Conservation (phyloP, 768 basidiomycete genomes). For the Stropharia rugosoannulata region DNA sequence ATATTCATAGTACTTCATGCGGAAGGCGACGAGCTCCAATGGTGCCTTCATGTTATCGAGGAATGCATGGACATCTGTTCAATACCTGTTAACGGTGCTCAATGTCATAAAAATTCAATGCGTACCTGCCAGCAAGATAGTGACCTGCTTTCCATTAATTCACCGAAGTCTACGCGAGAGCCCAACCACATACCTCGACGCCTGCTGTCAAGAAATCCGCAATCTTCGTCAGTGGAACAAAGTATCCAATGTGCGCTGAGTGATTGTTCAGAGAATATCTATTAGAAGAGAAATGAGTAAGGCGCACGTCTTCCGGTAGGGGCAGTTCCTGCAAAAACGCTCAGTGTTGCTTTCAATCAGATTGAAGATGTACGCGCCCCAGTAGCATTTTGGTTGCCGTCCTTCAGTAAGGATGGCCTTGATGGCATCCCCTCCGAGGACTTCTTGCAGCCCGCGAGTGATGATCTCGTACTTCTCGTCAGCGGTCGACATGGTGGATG, state of each 20-base stretch:
- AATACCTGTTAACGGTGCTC: background rate
- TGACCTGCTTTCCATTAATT: constrained; percentile 47
- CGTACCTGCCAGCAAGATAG: constrained; percentile 76
- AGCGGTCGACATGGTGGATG: constrained; percentile 29
- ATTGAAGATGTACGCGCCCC: constrained; percentile 58
- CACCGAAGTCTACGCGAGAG: constrained; percentile 12
- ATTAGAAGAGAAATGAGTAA: background rate
- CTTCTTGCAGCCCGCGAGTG: constrained; percentile 82
- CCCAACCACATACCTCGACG: constrained; percentile 58
- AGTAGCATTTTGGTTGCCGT: constrained; percentile 81
- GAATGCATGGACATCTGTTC: constrained; percentile 92
- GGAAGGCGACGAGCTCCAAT: constrained; percentile 82
- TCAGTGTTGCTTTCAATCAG: constrained; percentile 9
- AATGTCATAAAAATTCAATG: background rate
- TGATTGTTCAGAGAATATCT: background rate
- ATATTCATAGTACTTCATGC: constrained; percentile 88
- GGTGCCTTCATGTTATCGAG: constrained; percentile 97
- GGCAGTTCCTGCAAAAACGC: constrained; percentile 67
- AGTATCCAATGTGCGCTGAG: constrained; percentile 95
- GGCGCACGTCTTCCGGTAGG: constrained; percentile 90
- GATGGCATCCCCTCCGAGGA: constrained; percentile 82
- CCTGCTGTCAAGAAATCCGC: constrained; percentile 93
- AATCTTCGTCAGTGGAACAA: constrained; percentile 92
- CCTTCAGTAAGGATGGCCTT: constrained; percentile 79
- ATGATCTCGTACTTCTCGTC: constrained; percentile 77